Conservation (phyloP, 176 grass and related monocot species). For the Oropetium thomaeum region DNA sequence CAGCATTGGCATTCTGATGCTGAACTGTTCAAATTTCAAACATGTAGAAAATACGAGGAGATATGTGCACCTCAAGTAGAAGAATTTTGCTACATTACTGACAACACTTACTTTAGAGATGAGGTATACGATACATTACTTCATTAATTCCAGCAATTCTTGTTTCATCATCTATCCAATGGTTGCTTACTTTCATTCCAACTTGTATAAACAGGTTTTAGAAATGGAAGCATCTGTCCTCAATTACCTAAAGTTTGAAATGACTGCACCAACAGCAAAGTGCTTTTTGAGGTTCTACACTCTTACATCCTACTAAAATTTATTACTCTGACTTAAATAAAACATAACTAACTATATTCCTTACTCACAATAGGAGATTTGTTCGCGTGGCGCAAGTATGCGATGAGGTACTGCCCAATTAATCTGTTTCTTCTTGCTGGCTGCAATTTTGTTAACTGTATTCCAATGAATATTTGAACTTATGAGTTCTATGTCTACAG, state of each 20-base stretch:
- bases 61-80: slow-evolving; percentile 98
- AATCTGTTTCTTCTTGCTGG: background rate
- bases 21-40: background rate
- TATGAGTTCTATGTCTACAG: slow-evolving; percentile 36
- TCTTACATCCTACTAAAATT: background rate
- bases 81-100: slow-evolving; percentile 99
- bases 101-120: slow-evolving; percentile 99
- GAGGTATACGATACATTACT: slow-evolving; percentile 45
- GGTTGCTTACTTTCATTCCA: background rate
- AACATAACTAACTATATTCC: slow-evolving; percentile 12
- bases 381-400: slow-evolving; percentile 76
- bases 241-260: slow-evolving; percentile 91
- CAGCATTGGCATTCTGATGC: background rate
- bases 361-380: slow-evolving; percentile 71
- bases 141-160: background rate
- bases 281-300: slow-evolving; percentile 78
- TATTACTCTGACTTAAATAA: background rate
- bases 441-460: background rate
- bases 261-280: slow-evolving; percentile 87
- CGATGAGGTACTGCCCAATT: slow-evolving; percentile 63
- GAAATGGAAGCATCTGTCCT: slow-evolving; percentile 92
- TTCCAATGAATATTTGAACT: background rate
- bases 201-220: slow-evolving; percentile 54
- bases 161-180: background rate
- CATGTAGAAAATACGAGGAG: slow-evolving; percentile 90